A percentile compares a stretch with the other conserved stretches of the same genome.
Conservation (phyloP, 2,329 filamentous ascomycete species). For the Aureobasidium lini region DNA sequence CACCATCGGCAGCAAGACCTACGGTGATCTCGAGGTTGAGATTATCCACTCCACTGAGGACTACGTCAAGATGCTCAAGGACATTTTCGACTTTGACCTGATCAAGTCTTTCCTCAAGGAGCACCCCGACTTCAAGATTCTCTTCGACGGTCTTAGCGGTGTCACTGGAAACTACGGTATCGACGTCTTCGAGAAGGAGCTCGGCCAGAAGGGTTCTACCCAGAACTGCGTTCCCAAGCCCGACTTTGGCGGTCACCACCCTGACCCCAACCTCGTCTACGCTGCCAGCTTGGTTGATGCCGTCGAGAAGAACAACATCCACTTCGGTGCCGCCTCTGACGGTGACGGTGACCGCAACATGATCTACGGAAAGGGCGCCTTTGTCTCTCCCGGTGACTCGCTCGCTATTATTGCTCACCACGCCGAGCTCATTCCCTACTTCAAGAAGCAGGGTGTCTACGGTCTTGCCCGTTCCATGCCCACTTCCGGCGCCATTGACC, state of each 20-base stretch:
- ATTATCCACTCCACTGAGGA: slow-evolving; percentile 88
- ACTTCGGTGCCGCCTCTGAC: slow-evolving; percentile 93
- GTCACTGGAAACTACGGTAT: slow-evolving; percentile 93
- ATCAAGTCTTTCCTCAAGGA: slow-evolving; percentile 88
- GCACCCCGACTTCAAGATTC: slow-evolving; percentile 88
- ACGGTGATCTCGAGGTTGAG: slow-evolving; percentile 85
- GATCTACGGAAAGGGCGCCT: slow-evolving; percentile 96
- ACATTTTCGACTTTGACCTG: slow-evolving; percentile 94
- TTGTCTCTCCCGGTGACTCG: slow-evolving; percentile 90
- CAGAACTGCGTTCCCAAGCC: slow-evolving; percentile 90
- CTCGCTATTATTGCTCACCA: slow-evolving; percentile 97
- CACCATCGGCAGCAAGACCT: slow-evolving; percentile 74
- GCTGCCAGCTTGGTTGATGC: slow-evolving; percentile 89
- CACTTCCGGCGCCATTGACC: slow-evolving; percentile 88
- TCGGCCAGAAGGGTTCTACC: slow-evolving; percentile 72
- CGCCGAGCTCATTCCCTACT: slow-evolving; percentile 93
- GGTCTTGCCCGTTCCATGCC: slow-evolving; percentile 97
- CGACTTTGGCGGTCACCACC: slow-evolving; percentile 95
- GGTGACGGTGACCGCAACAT: slow-evolving; percentile 99
- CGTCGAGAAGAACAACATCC: slow-evolving; percentile 84
- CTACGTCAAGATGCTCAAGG: slow-evolving; percentile 92
- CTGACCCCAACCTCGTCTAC: slow-evolving; percentile 95
- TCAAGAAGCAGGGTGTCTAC: slow-evolving; percentile 93
- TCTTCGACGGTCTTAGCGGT: slow-evolving; percentile 90
- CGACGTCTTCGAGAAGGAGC: slow-evolving; percentile 90